phyloP scores from a whole-genome alignment of 768 basidiomycete species.

The Tephrocybe sp. region DNA sequence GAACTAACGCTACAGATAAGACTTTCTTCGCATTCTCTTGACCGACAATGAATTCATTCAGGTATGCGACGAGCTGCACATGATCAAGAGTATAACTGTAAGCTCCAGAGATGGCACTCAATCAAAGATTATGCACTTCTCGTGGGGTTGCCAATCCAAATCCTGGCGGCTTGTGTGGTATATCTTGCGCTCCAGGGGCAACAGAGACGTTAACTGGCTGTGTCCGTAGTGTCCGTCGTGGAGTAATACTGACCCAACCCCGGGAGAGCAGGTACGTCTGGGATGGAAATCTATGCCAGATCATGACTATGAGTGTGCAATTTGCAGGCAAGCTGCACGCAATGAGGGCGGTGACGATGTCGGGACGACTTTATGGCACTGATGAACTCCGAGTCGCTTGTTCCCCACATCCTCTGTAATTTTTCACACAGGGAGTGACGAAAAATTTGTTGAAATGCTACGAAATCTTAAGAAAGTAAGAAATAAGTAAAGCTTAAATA shows the following conservation, averaged over 20 bases:
- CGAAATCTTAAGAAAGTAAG: too few relatives aligned
- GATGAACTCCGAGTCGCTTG: not conserved
- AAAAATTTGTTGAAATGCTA: too few relatives aligned
- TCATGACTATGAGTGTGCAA: conserved; percentile 7
- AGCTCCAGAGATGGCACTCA: not conserved
- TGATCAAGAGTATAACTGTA: not conserved
- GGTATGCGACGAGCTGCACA: conserved; percentile 74
- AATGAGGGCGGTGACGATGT: too few relatives aligned
- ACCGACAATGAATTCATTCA: conserved; percentile 87
- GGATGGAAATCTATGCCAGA: conserved; percentile 14
- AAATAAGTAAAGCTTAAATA: too few relatives aligned
- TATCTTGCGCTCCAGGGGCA: conserved; percentile 28
- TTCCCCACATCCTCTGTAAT: conserved; percentile 1
- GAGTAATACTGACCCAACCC: conserved; percentile 18
- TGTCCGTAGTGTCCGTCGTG: conserved; percentile 46
- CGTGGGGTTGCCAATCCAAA: conserved; percentile 57
- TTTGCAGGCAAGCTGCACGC: too few relatives aligned
- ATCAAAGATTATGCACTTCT: conserved; percentile 33
- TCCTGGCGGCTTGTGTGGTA: conserved; percentile 38
- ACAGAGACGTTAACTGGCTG: conserved; percentile 51
- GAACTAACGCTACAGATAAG: conserved; percentile 85
- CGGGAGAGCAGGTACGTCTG: conserved; percentile 23
- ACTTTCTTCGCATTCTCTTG: conserved; percentile 93
- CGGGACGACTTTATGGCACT: too few relatives aligned
- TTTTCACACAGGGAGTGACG: too few relatives aligned